Evolutionary conservation across 129 eudicot species (phyloP).

Genomic region (Pittosporum tobira): DNA sequence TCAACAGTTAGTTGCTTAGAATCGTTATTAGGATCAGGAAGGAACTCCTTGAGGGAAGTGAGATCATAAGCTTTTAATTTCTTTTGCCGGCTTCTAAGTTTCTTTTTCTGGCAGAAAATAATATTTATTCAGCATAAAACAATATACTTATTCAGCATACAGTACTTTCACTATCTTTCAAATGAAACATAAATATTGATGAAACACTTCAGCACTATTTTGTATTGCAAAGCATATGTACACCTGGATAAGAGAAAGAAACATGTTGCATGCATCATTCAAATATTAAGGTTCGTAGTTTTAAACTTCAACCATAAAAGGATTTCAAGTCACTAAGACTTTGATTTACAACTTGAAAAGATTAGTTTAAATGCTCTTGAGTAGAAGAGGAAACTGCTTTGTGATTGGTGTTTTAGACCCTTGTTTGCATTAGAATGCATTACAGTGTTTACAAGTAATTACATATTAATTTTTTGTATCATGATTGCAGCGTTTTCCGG

Average conservation of each 20-base stretch:
- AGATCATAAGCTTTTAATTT: slow-evolving; percentile 76
- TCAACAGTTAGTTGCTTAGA: slow-evolving; percentile 25
- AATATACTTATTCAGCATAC: neutral
- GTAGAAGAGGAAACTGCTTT: too few relatives aligned
- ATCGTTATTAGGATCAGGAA: slow-evolving; percentile 46
- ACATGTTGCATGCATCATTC: neutral
- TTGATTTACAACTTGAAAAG: too few relatives aligned
- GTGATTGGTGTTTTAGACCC: too few relatives aligned
- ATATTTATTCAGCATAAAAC: slow-evolving; percentile 8
- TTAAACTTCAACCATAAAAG: too few relatives aligned
- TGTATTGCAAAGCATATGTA: neutral
- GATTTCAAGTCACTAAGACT: too few relatives aligned
- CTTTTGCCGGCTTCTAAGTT: slow-evolving; percentile 41
- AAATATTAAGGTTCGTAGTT: neutral
- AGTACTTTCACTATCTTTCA: neutral
- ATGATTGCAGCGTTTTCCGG: too few relatives aligned
- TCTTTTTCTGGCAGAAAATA: slow-evolving; percentile 38
- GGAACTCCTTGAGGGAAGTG: slow-evolving; percentile 47
- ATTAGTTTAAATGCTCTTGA: too few relatives aligned
- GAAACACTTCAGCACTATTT: neutral
- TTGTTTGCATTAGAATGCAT: too few relatives aligned
- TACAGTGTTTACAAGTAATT: too few relatives aligned
- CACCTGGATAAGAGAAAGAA: neutral
- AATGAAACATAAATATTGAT: too few relatives aligned
- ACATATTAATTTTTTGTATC: too few relatives aligned